Evolutionary conservation across 2,329 filamentous ascomycete species (phyloP), one percentile per base, ranked within the genome.

Genomic region (Ophiostoma novo-ulmi): DNA sequence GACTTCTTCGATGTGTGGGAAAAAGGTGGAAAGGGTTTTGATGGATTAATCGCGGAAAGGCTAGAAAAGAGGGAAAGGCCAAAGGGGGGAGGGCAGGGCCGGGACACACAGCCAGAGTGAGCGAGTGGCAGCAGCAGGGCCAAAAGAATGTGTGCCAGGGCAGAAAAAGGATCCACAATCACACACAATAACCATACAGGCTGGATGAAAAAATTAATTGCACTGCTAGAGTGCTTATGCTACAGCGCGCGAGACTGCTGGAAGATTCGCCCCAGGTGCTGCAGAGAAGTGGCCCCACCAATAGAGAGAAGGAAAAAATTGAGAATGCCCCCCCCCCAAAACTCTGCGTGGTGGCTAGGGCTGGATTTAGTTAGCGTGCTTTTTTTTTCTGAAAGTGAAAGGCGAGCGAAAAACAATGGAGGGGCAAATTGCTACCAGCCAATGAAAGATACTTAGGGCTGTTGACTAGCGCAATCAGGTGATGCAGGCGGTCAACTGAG

Each of bases 1-100:
- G 65, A 48, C 65, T 67, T 39, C 36, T 67, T 67, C 65, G 65
- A 67, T 67, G 65, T 67, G 65, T 67, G 65, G 65, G 65, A 67
- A 67, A 41, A 41, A 44, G 63, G 64, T 66, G 64, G 64, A 66
- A 66, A 66, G 64, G 65, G 65, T 48, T 67, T 67, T 67, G 65
- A 67, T 44, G 65, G 65, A 66, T 66, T 66, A 41, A 67, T 26
- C 38, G 38, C n/a, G 39, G 64, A 44, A 67, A 44, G 38, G 38
- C 39, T 31, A 48, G 39, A 44, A 44, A 67, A 44, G 20, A 44
- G 36, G 31, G 17, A 39, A 41, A 39, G 65, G 65, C 38, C 38
- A 48, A 48, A 26, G 39, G 36, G 36, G 38, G n/a, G 65, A 67
- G 65, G 65, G 65, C 39, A 67, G 38, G 65, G 63, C 61, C 36